phyloP scores from a whole-genome alignment of 2,329 filamentous ascomycete genomes.

The Ceratocystis diversiconidia region DNA sequence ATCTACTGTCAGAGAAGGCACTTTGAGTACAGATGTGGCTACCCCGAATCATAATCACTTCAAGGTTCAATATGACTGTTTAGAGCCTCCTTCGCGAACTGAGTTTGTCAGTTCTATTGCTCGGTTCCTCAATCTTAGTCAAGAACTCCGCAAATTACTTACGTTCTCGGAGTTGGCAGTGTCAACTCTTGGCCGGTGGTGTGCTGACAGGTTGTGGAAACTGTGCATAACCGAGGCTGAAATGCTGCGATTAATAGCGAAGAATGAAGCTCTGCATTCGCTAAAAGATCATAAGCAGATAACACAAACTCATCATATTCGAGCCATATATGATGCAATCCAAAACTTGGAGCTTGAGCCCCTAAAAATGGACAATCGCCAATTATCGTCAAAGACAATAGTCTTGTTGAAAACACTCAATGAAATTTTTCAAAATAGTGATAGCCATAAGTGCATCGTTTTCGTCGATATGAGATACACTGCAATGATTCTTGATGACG shows the following conservation, averaged over 20 bases:
- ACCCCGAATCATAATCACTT: constrained; percentile 36
- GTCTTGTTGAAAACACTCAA: constrained; percentile 46
- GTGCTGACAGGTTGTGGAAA: constrained; percentile 68
- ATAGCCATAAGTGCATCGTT: constrained; percentile 60
- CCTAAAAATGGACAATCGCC: constrained; percentile 2
- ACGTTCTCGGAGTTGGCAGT: constrained; percentile 44
- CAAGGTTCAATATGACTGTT: constrained; percentile 30
- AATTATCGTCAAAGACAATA: constrained; percentile 60
- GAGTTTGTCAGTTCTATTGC: constrained; percentile 46
- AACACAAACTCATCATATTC: background rate
- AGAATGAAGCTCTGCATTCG: constrained; percentile 24
- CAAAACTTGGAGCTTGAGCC: background rate
- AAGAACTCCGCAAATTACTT: constrained; percentile 42
- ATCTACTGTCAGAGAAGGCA: constrained; percentile 47
- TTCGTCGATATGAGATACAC: constrained; percentile 73
- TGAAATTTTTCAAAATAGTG: constrained; percentile 44
- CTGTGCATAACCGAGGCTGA: constrained; percentile 52
- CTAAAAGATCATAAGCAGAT: background rate
- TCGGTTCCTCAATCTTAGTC: constrained; percentile 28
- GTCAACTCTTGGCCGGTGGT: constrained; percentile 65
- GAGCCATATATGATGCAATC: background rate
- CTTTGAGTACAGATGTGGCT: constrained; percentile 21
- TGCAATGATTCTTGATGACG: constrained; percentile 54
- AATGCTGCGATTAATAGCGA: constrained; percentile 44
- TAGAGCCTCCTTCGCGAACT: constrained; percentile 45